A percentile compares a stretch with the other conserved stretches of the same genome.
Evolutionary conservation across 371 early-diverging fungal species (phyloP).

Genomic region (Lichtheimia hyalospora): DNA sequence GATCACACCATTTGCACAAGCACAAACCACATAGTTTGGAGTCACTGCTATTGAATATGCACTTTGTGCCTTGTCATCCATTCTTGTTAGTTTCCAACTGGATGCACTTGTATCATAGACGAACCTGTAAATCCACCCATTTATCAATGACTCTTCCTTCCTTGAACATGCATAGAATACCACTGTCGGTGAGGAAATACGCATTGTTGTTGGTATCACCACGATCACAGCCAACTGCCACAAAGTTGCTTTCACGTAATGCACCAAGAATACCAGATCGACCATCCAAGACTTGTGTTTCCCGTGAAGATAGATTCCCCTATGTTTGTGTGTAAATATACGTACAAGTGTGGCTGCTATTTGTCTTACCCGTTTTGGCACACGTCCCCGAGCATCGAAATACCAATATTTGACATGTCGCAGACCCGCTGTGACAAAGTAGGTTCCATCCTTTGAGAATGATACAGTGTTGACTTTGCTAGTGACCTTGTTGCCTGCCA

Average conservation of each 20-base stretch:
- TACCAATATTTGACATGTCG: constrained; percentile 86
- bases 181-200: constrained; percentile 70
- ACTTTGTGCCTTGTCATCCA: constrained; percentile 44
- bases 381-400: constrained; percentile 52
- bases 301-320: constrained; percentile 35
- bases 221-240: constrained; percentile 62
- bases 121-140: constrained; percentile 79
- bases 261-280: constrained; percentile 69
- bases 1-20: constrained; percentile 72
- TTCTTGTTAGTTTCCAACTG: background rate
- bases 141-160: constrained; percentile 69
- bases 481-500: constrained; percentile 72
- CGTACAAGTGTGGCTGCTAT: too few relatives aligned
- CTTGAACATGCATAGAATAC: constrained; percentile 70
- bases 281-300: constrained; percentile 72
- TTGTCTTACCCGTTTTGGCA: constrained; percentile 38
- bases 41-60: constrained; percentile 69
- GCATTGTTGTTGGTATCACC: constrained; percentile 44
- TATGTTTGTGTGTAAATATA: background rate
- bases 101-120: background rate
- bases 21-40: constrained; percentile 67
- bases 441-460: constrained; percentile 67
- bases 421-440: constrained; percentile 80
- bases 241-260: constrained; percentile 70
- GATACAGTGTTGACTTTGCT: constrained; percentile 65